phyloP scores from a whole-genome alignment of 192 early-diverging fungal species.

The Phlyctochytrium bullatum region DNA sequence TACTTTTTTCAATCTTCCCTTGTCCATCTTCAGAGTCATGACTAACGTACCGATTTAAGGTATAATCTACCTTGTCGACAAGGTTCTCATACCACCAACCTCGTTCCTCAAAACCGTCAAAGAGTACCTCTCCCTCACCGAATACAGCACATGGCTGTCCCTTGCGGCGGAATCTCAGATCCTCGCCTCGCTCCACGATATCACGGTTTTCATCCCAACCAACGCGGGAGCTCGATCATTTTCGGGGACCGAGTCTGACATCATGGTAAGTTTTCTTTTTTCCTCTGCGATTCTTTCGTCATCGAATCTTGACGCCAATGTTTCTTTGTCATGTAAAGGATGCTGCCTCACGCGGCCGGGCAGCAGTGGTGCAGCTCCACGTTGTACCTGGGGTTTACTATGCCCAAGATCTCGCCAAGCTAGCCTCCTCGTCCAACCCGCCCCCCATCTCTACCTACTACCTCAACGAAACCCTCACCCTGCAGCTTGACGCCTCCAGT shows the following conservation, averaged over 20 bases:
- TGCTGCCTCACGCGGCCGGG: neutral
- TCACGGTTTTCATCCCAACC: conserved; percentile 20
- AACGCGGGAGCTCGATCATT: conserved; percentile 20
- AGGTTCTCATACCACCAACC: conserved; percentile 17
- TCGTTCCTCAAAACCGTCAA: conserved; percentile 13
- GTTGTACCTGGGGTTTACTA: conserved; percentile 22
- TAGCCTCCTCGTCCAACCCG: neutral
- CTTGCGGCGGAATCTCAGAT: neutral
- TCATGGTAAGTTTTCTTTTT: neutral
- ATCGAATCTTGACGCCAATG: conserved; percentile 3
- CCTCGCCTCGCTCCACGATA: conserved; percentile 16
- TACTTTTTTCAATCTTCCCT: conserved; percentile 1
- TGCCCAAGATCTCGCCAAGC: neutral
- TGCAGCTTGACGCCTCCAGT: conserved; percentile 2
- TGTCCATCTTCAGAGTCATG: neutral
- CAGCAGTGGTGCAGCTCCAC: conserved; percentile 18
- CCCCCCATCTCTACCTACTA: conserved; percentile 12
- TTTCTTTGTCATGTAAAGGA: no score
- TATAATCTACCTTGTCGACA: conserved; percentile 23
- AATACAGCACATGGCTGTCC: conserved; percentile 10
- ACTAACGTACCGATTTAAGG: conserved; percentile 12
- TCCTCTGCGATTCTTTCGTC: no score
- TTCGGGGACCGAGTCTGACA: neutral
- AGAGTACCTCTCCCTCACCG: conserved; percentile 1
- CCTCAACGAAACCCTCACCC: neutral